Evolutionary conservation across 2,329 filamentous ascomycete species (phyloP).

Genomic region (Cladophialophora chaetospira): DNA sequence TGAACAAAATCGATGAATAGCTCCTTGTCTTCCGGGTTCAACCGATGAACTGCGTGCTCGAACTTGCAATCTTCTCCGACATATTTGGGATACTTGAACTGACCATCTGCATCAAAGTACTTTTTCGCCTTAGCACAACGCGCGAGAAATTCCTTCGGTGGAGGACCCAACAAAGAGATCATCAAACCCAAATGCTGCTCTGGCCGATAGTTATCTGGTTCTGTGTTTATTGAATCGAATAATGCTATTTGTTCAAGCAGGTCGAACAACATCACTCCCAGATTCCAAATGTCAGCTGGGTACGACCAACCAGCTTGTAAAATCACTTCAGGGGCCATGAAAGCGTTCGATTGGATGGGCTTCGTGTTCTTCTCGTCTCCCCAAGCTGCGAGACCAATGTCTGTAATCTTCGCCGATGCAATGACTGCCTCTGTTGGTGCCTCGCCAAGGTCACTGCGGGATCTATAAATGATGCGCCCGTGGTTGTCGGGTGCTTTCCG

Average conservation of each 20-base stretch:
- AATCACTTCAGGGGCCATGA: slow-evolving; percentile 46
- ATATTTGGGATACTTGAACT: slow-evolving; percentile 31
- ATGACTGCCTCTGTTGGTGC: slow-evolving; percentile 28
- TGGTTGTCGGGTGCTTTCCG: slow-evolving; percentile 38
- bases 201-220: slow-evolving; percentile 41
- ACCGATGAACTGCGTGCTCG: slow-evolving; percentile 27
- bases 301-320: slow-evolving; percentile 43
- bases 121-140: slow-evolving; percentile 38
- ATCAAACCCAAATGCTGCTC: slow-evolving; percentile 47
- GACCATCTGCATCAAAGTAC: slow-evolving; percentile 32
- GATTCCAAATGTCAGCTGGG: slow-evolving; percentile 46
- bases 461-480: slow-evolving; percentile 41
- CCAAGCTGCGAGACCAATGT: slow-evolving; percentile 43
- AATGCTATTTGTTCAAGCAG: slow-evolving; percentile 42
- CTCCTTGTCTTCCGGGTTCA: slow-evolving; percentile 38
- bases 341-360: slow-evolving; percentile 50
- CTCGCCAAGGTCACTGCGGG: slow-evolving; percentile 37
- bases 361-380: slow-evolving; percentile 46
- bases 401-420: slow-evolving; percentile 39
- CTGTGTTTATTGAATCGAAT: slow-evolving; percentile 41
- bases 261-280: slow-evolving; percentile 45
- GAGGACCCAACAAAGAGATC: slow-evolving; percentile 45
- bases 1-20: slow-evolving; percentile 39
- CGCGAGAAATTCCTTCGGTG: slow-evolving; percentile 41
- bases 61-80: slow-evolving; percentile 25